These are phyloP conservation scores for Fusarium coffeatum DNA, from an alignment of 2,329 filamentous ascomycete species.

Conservation along the genomic window DNA sequence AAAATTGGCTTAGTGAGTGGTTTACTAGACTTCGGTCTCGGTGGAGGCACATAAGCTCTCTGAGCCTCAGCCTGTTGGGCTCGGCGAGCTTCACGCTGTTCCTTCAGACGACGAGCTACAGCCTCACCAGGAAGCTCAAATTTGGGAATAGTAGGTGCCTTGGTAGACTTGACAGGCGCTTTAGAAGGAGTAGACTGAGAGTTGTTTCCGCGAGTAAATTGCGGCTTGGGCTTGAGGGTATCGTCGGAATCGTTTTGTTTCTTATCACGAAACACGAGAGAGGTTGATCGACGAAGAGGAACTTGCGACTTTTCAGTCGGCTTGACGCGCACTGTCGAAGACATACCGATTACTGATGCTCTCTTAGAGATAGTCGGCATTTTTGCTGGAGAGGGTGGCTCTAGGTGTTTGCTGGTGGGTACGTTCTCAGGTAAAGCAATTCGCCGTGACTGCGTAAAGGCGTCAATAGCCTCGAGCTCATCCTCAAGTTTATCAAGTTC, in stretches of 20 bases:
- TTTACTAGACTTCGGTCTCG: conserved; percentile 63
- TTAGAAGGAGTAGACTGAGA: conserved; percentile 51
- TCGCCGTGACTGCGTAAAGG: conserved; percentile 52
- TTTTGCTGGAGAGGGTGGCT: conserved; percentile 30
- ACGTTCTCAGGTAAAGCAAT: conserved; percentile 48
- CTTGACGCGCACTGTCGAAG: conserved; percentile 58
- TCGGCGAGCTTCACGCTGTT: conserved; percentile 67
- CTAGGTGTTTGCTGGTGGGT: conserved; percentile 24
- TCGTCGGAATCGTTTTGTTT: conserved; percentile 31
- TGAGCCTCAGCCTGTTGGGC: conserved; percentile 52
- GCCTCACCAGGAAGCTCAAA: conserved; percentile 74
- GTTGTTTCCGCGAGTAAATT: conserved; percentile 36
- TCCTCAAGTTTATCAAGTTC: conserved; percentile 72
- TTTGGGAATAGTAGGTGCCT: conserved; percentile 63
- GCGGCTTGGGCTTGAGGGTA: conserved; percentile 26
- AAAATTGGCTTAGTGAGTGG: conserved; percentile 66
- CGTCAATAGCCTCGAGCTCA: conserved; percentile 65
- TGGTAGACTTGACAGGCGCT: conserved; percentile 63
- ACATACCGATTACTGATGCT: conserved; percentile 48
- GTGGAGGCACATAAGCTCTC: conserved; percentile 53
- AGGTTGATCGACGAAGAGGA: conserved; percentile 57
- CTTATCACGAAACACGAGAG: conserved; percentile 53
- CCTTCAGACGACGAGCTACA: conserved; percentile 67
- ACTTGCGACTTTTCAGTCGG: conserved; percentile 52
- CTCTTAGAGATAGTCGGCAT: conserved; percentile 41